These are phyloP conservation scores for Pouteria campechiana DNA, from an alignment of 179 eudicot genomes.

Conservation along the genomic window DNA sequence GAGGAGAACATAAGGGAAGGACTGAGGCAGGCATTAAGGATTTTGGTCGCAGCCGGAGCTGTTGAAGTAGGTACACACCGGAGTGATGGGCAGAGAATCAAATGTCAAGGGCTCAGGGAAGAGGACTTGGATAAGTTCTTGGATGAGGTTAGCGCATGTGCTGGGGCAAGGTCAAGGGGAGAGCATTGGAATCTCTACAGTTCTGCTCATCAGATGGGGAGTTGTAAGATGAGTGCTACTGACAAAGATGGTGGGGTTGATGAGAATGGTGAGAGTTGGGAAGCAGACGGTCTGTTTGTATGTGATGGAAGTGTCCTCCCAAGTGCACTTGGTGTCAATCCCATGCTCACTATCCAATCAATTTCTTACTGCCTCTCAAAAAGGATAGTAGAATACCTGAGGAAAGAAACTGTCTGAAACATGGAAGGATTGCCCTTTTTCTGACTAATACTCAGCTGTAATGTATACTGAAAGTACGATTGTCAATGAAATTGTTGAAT, in stretches of 20 bases:
- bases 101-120: slow-evolving; percentile 31
- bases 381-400: slow-evolving; percentile 32
- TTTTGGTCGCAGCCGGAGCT: slow-evolving; percentile 65
- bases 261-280: slow-evolving; percentile 75
- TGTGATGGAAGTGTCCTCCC: slow-evolving; percentile 72
- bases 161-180: slow-evolving; percentile 29
- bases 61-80: slow-evolving; percentile 70
- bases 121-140: slow-evolving; percentile 43
- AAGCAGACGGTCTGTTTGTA: slow-evolving; percentile 55
- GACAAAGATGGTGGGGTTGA: slow-evolving; percentile 55
- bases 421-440: not conserved
- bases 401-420: slow-evolving; percentile 11
- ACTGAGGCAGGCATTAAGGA: slow-evolving; percentile 33
- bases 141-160: slow-evolving; percentile 28
- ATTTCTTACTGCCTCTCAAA: slow-evolving; percentile 58
- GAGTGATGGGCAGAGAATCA: slow-evolving; percentile 52
- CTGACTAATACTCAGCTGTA: too few relatives aligned
- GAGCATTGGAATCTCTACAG: slow-evolving; percentile 34
- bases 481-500: too few relatives aligned
- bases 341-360: slow-evolving; percentile 72
- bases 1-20: slow-evolving; percentile 44
- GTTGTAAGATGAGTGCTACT: slow-evolving; percentile 56
- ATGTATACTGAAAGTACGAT: too few relatives aligned
- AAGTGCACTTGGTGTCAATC: slow-evolving; percentile 68
- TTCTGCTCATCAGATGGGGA: slow-evolving; percentile 81